phyloP scores from a whole-genome alignment of 805 yeast genomes.

The Candida oleophila region DNA sequence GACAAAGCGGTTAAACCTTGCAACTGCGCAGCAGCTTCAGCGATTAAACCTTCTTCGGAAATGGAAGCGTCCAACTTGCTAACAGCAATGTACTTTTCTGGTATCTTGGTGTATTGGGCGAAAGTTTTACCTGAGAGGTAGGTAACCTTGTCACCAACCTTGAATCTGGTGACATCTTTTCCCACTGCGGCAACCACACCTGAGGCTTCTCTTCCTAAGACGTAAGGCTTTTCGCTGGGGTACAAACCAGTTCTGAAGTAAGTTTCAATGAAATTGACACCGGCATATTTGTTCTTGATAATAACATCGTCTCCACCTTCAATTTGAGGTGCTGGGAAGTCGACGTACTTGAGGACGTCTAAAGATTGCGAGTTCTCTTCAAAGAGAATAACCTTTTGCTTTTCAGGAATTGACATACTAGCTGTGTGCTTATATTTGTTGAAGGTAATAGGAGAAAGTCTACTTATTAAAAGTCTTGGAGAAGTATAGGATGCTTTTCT shows the following conservation, averaged over 20 bases:
- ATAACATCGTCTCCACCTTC: constrained; percentile 54
- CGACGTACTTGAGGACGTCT: constrained; percentile 58
- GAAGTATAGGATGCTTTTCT: neutral
- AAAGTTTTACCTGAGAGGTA: constrained; percentile 53
- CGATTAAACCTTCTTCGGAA: constrained; percentile 49
- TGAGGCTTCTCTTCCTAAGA: constrained; percentile 72
- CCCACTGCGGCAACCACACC: constrained; percentile 73
- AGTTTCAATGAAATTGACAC: constrained; percentile 79
- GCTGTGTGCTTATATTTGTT: neutral
- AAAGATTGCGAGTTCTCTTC: constrained; percentile 53
- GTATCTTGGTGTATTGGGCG: constrained; percentile 68
- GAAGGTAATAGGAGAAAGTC: neutral
- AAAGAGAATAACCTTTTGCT: constrained; percentile 56
- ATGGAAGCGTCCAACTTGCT: constrained; percentile 49
- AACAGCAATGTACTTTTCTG: constrained; percentile 31
- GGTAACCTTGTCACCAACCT: constrained; percentile 71
- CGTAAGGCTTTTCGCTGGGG: constrained; percentile 56
- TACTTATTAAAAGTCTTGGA: neutral
- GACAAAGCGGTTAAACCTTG: constrained; percentile 83
- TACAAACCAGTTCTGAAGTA: constrained; percentile 83
- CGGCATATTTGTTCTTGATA: constrained; percentile 72
- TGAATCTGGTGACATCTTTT: constrained; percentile 47
- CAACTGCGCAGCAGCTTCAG: constrained; percentile 59
- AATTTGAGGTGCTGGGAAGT: constrained; percentile 59
- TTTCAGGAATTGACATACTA: constrained; percentile 42